Base-by-base conservation (phyloP, 179 eudicot species). In the Beta corolliflora region DNA sequence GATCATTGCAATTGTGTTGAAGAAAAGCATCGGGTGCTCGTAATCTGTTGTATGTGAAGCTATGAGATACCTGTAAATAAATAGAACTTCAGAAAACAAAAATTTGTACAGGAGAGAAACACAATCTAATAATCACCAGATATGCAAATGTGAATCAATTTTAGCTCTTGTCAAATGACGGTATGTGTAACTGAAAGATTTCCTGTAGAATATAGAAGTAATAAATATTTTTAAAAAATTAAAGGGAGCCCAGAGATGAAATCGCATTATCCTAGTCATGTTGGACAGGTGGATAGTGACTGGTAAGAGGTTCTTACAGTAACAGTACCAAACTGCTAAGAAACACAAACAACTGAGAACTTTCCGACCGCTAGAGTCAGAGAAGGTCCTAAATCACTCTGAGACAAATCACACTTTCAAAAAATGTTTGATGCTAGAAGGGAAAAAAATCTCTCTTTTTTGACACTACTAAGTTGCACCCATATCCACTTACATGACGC, bases 31-130 rank as follows among this genome's bases (percentile, higher is more conserved):
- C 0, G 91, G 91, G 61, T 87, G 81, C 67, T 89, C 82, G 65
- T 89, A 89, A 83, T 89, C 87, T 25, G 91, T 89, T 46, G 91
- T 85, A 79, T 89, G 90, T 15, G 90, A 85, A 60, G 91, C 91
- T 77, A 89, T 88, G 81, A 89, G 70, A 67, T 89, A 89, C 88
- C 91, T 89, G 83, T 63, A 81, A 83, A 46, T 31, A 52, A 5
- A 41, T n/a, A 15, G 3, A 36, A 13, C 12, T 63, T 63, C 36
- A 63, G 21, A 11, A 68, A 11, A 36, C 29, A 36, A 36, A 36
- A 36, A 36, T 1, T 36, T 36, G 41, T 36, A 36, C 41, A 2
- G 41, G 3, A 36, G 41, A 36, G 41, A 36, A 36, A 3, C 2
- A 36, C 41, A 36, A 36, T 36, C 2, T 36, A 3, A 76, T 41